A percentile compares a stretch with the other conserved stretches of the same genome.
Conservation (phyloP, 179 eudicot species). For the Pouteria campechiana region DNA sequence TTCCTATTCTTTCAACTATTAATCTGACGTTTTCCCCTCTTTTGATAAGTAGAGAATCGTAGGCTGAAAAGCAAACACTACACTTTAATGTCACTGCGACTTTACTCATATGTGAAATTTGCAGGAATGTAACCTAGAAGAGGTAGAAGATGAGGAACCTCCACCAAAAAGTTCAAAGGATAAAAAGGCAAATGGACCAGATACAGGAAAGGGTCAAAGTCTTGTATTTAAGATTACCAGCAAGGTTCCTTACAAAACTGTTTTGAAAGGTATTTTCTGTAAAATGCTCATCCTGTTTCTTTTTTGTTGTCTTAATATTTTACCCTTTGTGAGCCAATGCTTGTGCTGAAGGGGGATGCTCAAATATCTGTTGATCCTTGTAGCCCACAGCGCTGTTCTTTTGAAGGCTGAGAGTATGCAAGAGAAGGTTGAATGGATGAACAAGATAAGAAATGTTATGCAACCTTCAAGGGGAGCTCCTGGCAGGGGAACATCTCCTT, state of each 20-base stretch:
- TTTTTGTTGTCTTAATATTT: background rate
- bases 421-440: slow-evolving; percentile 91
- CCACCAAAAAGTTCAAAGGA: slow-evolving; percentile 90
- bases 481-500: slow-evolving; percentile 39
- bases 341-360: background rate
- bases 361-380: slow-evolving; percentile 14
- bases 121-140: slow-evolving; percentile 93
- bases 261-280: slow-evolving; percentile 76
- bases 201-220: slow-evolving; percentile 47
- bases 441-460: slow-evolving; percentile 57
- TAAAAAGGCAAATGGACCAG: slow-evolving; percentile 90
- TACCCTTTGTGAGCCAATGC: background rate
- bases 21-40: too few relatives aligned
- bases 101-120: background rate
- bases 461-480: slow-evolving; percentile 62
- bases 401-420: slow-evolving; percentile 84
- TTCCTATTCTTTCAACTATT: too few relatives aligned
- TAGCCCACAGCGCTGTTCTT: slow-evolving; percentile 92
- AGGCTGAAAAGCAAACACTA: too few relatives aligned
- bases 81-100: too few relatives aligned
- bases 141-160: slow-evolving; percentile 82
- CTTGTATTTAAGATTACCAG: slow-evolving; percentile 74
- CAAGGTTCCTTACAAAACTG: slow-evolving; percentile 95
- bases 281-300: background rate
- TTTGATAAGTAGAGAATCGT: too few relatives aligned